Evolutionary conservation across 192 early-diverging fungal species (phyloP), one percentile per base, ranked within the genome.

Genomic region (Mortierella hygrophila): DNA sequence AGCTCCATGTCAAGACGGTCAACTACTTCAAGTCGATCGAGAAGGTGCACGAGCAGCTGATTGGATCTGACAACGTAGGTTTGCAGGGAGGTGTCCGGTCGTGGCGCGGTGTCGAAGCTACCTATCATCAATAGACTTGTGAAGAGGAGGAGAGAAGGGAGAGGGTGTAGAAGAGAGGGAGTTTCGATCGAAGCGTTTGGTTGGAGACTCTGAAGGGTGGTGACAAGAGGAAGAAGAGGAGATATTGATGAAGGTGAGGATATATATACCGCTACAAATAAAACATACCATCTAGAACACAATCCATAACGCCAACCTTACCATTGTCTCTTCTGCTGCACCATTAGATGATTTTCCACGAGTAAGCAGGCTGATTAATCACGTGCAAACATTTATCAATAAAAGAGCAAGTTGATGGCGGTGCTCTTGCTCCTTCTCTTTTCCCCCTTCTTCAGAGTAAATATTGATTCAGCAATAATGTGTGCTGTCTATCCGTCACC

Each of bases 21-120:
- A 93, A 93, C 89, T 97, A 97, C 88, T 97, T 97, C 83, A 96
- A 95, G 88, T 94, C 93, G 72, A 97, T 97, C 77, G 96, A 97
- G 89, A 92, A 95, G 89, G 96, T 96, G 11, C 95, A 96, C 55
- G 89, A 93, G 75, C 91, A 93, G 75, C 89, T 95, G 82, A 93
- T 95, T 87, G 95, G 95, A 68, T 89, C 91, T 55, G 93, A 95
- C 63, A 94, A 94, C 80, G 89, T 95, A 35, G 94, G 94, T 10
- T 89, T 95, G n/a, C 93, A 94, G 73, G 95, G 95, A 38, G 84
- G 84, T 71, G 84, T 86, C 42, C 84, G 84, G 72, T 86, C 84
- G 70, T 86, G 84, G 84, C 79, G 84, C 79, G 76, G 79, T 81
- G 84, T 79, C 63, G 84, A 81, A 76, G 77, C 84, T 37, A 86